Conservation (phyloP, 116 monocot species). For the Dioscorea cayenensis region DNA sequence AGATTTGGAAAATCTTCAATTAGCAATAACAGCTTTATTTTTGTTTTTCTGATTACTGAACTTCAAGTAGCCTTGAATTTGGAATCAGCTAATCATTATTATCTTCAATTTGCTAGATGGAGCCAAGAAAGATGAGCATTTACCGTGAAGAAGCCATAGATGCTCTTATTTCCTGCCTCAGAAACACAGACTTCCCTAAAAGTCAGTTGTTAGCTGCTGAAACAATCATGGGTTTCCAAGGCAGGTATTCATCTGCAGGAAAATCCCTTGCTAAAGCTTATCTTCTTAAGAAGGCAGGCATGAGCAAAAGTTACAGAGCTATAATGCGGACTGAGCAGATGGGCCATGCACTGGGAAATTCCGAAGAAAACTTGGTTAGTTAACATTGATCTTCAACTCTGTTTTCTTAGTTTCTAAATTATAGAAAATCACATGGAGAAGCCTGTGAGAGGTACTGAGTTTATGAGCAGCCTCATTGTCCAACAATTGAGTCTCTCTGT, state of each 20-base stretch:
- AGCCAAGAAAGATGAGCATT: conserved; percentile 51
- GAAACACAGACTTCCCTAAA: conserved; percentile 27
- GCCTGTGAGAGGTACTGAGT: no score
- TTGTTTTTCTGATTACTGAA: background rate
- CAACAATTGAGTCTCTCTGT: no score
- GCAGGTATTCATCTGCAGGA: background rate
- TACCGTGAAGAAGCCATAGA: conserved; percentile 58
- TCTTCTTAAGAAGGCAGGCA: conserved; percentile 27
- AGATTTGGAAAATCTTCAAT: no score
- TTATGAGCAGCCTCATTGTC: no score
- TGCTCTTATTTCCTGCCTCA: conserved; percentile 15
- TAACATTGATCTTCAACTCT: background rate
- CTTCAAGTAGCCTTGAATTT: background rate
- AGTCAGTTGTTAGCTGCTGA: conserved; percentile 47
- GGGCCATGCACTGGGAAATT: conserved; percentile 14
- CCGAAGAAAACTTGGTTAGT: conserved; percentile 39
- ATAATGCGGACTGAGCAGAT: conserved; percentile 8
- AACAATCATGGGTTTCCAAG: conserved; percentile 32
- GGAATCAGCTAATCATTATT: background rate
- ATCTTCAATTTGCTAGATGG: conserved; percentile 16
- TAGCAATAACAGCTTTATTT: no score
- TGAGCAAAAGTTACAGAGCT: conserved; percentile 2
- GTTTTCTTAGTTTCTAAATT: no score
- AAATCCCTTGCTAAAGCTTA: conserved; percentile 11
- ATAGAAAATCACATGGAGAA: no score